Evolutionary conservation across 1,284 basidiomycete species (phyloP).

Genomic region (Prillingera fragicola): DNA sequence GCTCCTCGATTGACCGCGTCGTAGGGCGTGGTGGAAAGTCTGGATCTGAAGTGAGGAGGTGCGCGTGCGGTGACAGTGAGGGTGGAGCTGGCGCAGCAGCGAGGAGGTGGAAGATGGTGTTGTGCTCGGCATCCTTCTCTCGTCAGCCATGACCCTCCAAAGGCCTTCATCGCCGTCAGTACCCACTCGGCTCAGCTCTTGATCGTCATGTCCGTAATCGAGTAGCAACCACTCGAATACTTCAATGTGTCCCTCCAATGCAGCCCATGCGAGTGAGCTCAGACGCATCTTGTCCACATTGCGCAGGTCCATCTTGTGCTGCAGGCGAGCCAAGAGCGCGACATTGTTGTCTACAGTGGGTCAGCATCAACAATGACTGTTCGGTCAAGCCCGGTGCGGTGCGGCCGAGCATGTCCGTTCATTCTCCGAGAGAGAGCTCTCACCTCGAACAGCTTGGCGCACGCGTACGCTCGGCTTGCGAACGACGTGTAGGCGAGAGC

Average conservation of each 20-base stretch:
- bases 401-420: background rate
- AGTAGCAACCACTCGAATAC: constrained; percentile 83
- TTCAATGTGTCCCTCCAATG: constrained; percentile 73
- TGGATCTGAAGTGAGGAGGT: constrained; percentile 23
- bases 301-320: constrained; percentile 70
- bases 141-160: background rate
- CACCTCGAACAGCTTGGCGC: constrained; percentile 42
- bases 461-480: constrained; percentile 33
- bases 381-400: background rate
- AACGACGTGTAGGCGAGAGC: constrained; percentile 25
- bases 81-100: constrained; percentile 61
- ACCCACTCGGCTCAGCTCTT: constrained; percentile 77
- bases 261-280: constrained; percentile 83
- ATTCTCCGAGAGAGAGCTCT: too few species aligned
- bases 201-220: constrained; percentile 77
- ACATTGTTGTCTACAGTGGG: constrained; percentile 72
- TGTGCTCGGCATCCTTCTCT: constrained; percentile 73
- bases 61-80: constrained; percentile 21
- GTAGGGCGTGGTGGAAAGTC: constrained; percentile 23
- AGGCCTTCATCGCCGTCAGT: background rate
- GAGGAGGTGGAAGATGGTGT: constrained; percentile 81
- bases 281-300: constrained; percentile 70
- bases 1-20: constrained; percentile 16
- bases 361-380: constrained; percentile 1
- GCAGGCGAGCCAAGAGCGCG: constrained; percentile 68